phyloP scores from a whole-genome alignment of 2,329 filamentous ascomycete species.

The Neonectria ditissima region DNA sequence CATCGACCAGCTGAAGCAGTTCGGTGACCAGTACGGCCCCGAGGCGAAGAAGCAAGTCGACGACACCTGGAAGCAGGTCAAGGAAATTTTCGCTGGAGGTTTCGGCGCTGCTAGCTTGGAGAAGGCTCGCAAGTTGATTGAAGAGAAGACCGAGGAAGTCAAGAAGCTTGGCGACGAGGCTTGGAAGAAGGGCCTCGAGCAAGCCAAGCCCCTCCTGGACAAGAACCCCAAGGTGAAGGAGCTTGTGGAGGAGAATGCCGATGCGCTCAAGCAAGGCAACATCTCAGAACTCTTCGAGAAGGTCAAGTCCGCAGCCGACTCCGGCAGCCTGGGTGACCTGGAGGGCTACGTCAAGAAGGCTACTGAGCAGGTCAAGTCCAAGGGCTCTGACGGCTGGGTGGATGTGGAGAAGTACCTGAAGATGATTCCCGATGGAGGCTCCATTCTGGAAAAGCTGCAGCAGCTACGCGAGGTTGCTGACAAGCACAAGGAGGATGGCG shows the following conservation, averaged over 20 bases:
- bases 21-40: slow-evolving; percentile 77
- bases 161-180: slow-evolving; percentile 77
- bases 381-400: slow-evolving; percentile 57
- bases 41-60: slow-evolving; percentile 83
- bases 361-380: slow-evolving; percentile 58
- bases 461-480: slow-evolving; percentile 73
- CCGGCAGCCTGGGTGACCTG: slow-evolving; percentile 65
- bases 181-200: slow-evolving; percentile 77
- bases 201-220: slow-evolving; percentile 78
- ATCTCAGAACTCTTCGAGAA: slow-evolving; percentile 72
- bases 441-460: slow-evolving; percentile 74
- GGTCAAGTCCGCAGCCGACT: slow-evolving; percentile 70
- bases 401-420: slow-evolving; percentile 72
- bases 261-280: slow-evolving; percentile 75
- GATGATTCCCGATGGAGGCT: slow-evolving; percentile 72
- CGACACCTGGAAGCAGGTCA: slow-evolving; percentile 75
- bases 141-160: slow-evolving; percentile 77
- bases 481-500: slow-evolving; percentile 76
- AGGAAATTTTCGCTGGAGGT: slow-evolving; percentile 72
- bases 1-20: slow-evolving; percentile 75
- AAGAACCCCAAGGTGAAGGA: slow-evolving; percentile 83
- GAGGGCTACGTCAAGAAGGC: slow-evolving; percentile 51
- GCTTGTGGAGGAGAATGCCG: slow-evolving; percentile 76
- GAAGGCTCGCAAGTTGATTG: slow-evolving; percentile 70
- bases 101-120: slow-evolving; percentile 64